Percentiles rank a stretch among this genome's conserved stretches.
Conservation (phyloP, 2,329 filamentous ascomycete genomes). For the Colletotrichum simmondsii region DNA sequence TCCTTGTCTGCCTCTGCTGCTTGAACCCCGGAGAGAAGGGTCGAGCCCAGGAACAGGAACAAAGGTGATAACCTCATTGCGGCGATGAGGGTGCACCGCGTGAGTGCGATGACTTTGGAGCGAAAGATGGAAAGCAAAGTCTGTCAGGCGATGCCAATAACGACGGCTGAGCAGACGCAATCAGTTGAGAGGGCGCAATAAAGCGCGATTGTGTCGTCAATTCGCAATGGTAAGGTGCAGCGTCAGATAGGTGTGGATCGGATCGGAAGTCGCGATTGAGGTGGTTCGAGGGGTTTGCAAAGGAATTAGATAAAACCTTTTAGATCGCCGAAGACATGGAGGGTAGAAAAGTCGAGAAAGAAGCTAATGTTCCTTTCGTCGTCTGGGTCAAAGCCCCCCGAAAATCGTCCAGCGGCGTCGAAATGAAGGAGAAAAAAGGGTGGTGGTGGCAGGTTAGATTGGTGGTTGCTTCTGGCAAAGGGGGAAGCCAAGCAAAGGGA, state of each 20-base stretch:
- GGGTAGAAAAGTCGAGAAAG: slow-evolving; percentile 15
- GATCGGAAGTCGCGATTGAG: slow-evolving; percentile 11
- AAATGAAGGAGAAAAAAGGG: slow-evolving; percentile 9
- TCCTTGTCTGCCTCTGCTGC: slow-evolving; percentile 49
- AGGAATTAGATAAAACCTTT: slow-evolving; percentile 25
- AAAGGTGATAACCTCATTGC: slow-evolving; percentile 58
- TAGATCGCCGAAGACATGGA: slow-evolving; percentile 29
- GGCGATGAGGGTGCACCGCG: slow-evolving; percentile 34
- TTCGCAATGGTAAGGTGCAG: slow-evolving; percentile 4
- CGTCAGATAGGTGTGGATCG: slow-evolving; percentile 22
- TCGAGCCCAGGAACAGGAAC: slow-evolving; percentile 59
- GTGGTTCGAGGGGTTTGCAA: slow-evolving; percentile 22
- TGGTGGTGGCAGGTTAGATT: slow-evolving; percentile 9
- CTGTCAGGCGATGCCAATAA: neutral
- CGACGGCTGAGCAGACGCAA: neutral
- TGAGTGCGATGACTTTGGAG: slow-evolving; percentile 6
- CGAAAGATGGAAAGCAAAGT: neutral
- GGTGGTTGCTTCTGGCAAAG: slow-evolving; percentile 29
- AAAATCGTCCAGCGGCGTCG: slow-evolving; percentile 33
- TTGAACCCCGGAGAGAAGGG: slow-evolving; percentile 53
- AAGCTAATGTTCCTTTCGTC: slow-evolving; percentile 22
- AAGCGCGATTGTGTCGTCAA: slow-evolving; percentile 24
- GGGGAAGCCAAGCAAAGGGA: slow-evolving; percentile 29
- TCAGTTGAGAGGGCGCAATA: slow-evolving; percentile 1
- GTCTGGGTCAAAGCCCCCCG: slow-evolving; percentile 27